Base-by-base conservation (phyloP, 805 yeast species). In the Candida lessepsii region DNA sequence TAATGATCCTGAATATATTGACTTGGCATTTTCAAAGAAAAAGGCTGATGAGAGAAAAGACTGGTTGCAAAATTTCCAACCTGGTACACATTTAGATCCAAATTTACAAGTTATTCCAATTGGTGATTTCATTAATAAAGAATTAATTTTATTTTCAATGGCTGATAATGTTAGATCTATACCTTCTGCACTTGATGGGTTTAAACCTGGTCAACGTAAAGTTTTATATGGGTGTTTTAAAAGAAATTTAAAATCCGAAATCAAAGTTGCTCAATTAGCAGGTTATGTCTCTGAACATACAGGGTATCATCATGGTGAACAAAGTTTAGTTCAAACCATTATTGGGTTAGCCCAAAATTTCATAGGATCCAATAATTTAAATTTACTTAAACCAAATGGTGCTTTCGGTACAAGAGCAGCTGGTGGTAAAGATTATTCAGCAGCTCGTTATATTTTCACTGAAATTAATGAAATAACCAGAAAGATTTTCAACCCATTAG, bases 361-460 rank as follows among this genome's bases (percentile, higher is more conserved):
- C 57, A 83, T 91, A 35, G 99, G 99, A 9, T 74, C 96, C 6
- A 93, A 93, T 56, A 93, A 93, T 56, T 65, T 93, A 51, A 85
- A 93, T 60, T 56, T 88, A 38, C 68, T 93, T 53, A 75, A 80
- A 58, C 99, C 99, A 34, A 86, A 84, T 59, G 99, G 99, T 73
- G 83, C 88, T 24, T 93, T 93, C 59, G 99, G 99, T 75, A 82
- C 96, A 1, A 80, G 99, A 65, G 90, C 93, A 18, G 75, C 87
- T 18, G 99, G 99, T 63, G 99, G 99, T 70, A 93, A 93, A 61
- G 99, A 93, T 70, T 93, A 90, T 11, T 86, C 98, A n/a, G 97
- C 98, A 19, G 83, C 96, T 33, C 90, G 99, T 76, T 93, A 93
- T 70, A 90, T 93, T 60, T 86, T 77, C 61, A 93, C 99, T 0